Evolutionary conservation across 345 rosid species (phyloP).

Genomic region (Arabis alpina): DNA sequence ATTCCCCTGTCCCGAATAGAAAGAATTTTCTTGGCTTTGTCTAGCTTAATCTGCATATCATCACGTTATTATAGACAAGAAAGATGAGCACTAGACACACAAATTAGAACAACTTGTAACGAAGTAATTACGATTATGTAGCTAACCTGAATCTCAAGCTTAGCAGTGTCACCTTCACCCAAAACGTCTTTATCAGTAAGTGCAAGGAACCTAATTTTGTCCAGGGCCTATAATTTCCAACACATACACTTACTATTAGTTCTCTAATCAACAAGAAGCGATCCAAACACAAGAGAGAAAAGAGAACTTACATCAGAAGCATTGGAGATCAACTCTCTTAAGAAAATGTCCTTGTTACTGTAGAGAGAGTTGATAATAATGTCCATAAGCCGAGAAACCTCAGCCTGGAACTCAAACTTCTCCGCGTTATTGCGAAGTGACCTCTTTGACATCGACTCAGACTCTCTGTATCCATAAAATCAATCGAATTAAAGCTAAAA

Average conservation of each 20-base stretch:
- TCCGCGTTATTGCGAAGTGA: slow-evolving; percentile 81
- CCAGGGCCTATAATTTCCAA: slow-evolving; percentile 67
- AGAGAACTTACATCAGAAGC: slow-evolving; percentile 85
- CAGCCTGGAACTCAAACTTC: slow-evolving; percentile 98
- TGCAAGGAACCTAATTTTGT: slow-evolving; percentile 93
- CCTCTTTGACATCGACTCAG: slow-evolving; percentile 91
- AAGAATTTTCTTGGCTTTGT: slow-evolving; percentile 82
- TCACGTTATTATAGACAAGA: not conserved
- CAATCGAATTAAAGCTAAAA: too few relatives aligned
- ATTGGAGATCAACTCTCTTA: slow-evolving; percentile 95
- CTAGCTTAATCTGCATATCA: slow-evolving; percentile 80
- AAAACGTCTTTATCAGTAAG: slow-evolving; percentile 88
- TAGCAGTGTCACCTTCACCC: slow-evolving; percentile 90
- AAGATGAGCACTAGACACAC: not conserved
- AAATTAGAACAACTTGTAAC: not conserved
- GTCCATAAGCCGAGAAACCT: slow-evolving; percentile 99
- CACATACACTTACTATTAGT: slow-evolving; percentile 21
- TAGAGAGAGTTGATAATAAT: slow-evolving; percentile 95
- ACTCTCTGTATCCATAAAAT: slow-evolving; percentile 53
- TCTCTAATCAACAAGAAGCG: not conserved
- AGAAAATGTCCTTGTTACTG: slow-evolving; percentile 97
- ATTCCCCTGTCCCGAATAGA: slow-evolving; percentile 94
- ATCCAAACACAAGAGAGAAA: not conserved
- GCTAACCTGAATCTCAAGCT: slow-evolving; percentile 96
- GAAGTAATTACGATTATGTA: not conserved